phyloP scores from a whole-genome alignment of 129 eudicot genomes.

The Dittrichia graveolens region DNA sequence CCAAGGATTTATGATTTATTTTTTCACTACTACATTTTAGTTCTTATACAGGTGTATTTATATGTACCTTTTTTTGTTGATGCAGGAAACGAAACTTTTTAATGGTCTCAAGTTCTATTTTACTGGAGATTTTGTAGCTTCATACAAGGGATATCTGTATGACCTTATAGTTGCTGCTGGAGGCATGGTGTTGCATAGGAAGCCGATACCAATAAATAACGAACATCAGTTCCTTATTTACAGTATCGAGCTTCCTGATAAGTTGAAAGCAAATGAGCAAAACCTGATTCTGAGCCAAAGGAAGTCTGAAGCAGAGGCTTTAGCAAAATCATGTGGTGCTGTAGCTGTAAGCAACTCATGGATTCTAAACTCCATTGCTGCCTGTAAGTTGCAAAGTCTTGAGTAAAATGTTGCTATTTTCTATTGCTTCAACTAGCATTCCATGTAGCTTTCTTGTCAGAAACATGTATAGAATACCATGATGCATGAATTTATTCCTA shows the following conservation, averaged over 20 bases:
- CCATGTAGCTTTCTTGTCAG: neutral
- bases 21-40: neutral
- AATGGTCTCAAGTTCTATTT: conserved; percentile 58
- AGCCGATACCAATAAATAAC: conserved; percentile 54
- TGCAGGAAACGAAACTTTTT: conserved; percentile 86
- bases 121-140: conserved; percentile 69
- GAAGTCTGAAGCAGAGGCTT: conserved; percentile 58
- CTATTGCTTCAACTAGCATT: neutral
- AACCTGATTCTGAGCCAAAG: conserved; percentile 40
- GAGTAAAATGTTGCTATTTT: conserved; percentile 7
- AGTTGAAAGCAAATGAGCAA: conserved; percentile 40
- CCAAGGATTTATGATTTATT: neutral
- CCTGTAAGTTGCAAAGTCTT: conserved; percentile 52
- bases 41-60: neutral
- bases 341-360: conserved; percentile 76
- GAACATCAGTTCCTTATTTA: conserved; percentile 50
- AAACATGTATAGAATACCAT: conserved; percentile 18
- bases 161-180: conserved; percentile 88
- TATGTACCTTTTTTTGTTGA: neutral
- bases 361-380: conserved; percentile 85
- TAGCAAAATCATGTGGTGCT: conserved; percentile 67
- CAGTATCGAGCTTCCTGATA: conserved; percentile 71
- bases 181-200: conserved; percentile 76
- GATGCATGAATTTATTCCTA: conserved; percentile 12
- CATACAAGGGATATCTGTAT: conserved; percentile 81